Percentiles rank a stretch among this genome's conserved stretches.
phyloP scores from a whole-genome alignment of 768 basidiomycete genomes.

The Brasilioporus rufonigricans region DNA sequence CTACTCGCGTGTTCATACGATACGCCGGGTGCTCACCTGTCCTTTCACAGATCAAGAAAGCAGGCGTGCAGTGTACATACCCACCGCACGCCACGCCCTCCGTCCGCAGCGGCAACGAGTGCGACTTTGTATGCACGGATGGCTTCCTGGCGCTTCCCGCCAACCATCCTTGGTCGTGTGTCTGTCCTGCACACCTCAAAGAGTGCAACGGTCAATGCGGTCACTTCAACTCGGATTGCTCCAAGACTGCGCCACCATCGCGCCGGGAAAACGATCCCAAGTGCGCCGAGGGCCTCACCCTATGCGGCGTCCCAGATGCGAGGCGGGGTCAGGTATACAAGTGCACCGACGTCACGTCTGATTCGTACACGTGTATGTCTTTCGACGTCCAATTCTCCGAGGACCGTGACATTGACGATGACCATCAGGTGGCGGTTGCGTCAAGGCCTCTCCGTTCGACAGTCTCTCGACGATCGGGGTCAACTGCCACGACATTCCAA shows the following conservation, averaged over 20 bases:
- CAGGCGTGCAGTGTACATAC: conserved; percentile 29
- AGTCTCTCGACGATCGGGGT: conserved; percentile 17
- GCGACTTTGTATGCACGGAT: conserved; percentile 30
- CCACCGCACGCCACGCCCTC: conserved; percentile 28
- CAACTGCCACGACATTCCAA: conserved; percentile 33
- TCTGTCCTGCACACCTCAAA: conserved; percentile 23
- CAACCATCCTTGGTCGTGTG: conserved; percentile 22
- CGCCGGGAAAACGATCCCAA: conserved; percentile 18
- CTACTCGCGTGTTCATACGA: neutral
- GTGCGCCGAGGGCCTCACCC: conserved; percentile 21
- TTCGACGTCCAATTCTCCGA: neutral
- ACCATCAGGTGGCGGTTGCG: conserved; percentile 36
- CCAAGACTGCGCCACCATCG: conserved; percentile 10
- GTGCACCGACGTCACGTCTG: conserved; percentile 29
- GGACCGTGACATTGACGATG: neutral
- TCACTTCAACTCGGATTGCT: conserved; percentile 18
- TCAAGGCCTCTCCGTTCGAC: conserved; percentile 22
- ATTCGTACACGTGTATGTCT: conserved; percentile 32
- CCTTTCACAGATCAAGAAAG: conserved; percentile 22
- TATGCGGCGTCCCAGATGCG: conserved; percentile 26
- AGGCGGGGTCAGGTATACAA: conserved; percentile 24
- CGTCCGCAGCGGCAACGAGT: conserved; percentile 20
- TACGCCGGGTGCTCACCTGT: neutral
- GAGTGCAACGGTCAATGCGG: conserved; percentile 35
- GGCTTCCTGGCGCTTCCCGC: conserved; percentile 26